Conservation (phyloP, 768 basidiomycete species). For the Tricholoma terreum region DNA sequence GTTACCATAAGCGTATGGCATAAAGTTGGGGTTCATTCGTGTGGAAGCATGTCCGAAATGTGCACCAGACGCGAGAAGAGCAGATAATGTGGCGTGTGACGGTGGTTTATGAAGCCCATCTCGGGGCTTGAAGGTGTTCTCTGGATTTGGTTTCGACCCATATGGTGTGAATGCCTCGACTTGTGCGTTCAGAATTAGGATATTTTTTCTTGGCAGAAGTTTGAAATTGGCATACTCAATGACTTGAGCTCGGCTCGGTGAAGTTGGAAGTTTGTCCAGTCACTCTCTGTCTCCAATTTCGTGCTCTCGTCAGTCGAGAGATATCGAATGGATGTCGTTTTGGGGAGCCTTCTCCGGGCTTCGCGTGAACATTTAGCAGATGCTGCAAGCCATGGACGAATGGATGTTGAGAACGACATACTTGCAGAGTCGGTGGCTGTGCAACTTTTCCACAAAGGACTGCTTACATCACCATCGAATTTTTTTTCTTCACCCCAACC, state of each 20-base stretch:
- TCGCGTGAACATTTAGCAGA: slow-evolving; percentile 29
- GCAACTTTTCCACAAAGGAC: slow-evolving; percentile 30
- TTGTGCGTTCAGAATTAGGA: slow-evolving; percentile 25
- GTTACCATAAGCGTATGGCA: slow-evolving; percentile 90
- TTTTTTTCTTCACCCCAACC: slow-evolving; percentile 45
- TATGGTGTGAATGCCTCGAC: slow-evolving; percentile 62
- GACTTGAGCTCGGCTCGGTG: slow-evolving; percentile 52
- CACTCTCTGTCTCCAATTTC: slow-evolving; percentile 45
- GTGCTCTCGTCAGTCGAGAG: slow-evolving; percentile 25
- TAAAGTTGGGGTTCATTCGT: slow-evolving; percentile 85
- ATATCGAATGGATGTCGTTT: slow-evolving; percentile 14
- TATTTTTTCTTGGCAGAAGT: neutral
- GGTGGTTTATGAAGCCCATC: slow-evolving; percentile 67
- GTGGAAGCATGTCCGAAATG: slow-evolving; percentile 88
- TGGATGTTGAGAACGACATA: slow-evolving; percentile 37
- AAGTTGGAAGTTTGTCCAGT: slow-evolving; percentile 65
- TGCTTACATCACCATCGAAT: slow-evolving; percentile 55
- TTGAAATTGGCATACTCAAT: slow-evolving; percentile 45
- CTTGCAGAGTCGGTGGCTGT: slow-evolving; percentile 39
- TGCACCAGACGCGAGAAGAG: slow-evolving; percentile 88
- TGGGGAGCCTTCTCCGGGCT: slow-evolving; percentile 11
- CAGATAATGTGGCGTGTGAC: slow-evolving; percentile 74
- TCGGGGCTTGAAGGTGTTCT: slow-evolving; percentile 71
- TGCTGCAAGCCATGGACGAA: slow-evolving; percentile 36
- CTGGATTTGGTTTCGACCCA: slow-evolving; percentile 73